Percentiles rank a stretch among this genome's conserved stretches.
These are phyloP conservation scores for Sherardia arvensis DNA, from an alignment of 257 asterid genomes.

Conservation along the genomic window DNA sequence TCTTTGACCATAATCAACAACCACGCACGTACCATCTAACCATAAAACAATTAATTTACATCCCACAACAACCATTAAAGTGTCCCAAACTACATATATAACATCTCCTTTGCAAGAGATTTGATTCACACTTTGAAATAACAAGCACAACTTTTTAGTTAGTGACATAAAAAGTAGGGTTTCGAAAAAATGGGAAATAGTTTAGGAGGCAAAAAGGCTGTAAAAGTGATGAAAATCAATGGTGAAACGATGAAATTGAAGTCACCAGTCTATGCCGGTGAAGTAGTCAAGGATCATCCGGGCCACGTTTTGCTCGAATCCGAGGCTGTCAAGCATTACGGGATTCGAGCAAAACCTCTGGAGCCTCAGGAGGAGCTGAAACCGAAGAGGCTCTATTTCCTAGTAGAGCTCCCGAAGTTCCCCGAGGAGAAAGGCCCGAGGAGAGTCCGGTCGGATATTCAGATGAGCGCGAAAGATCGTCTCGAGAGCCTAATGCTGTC, in stretches of 20 bases:
- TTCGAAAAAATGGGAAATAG: constrained; percentile 53
- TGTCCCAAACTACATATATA: not conserved
- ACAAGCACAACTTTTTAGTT: not conserved
- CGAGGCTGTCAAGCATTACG: constrained; percentile 73
- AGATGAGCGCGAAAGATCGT: constrained; percentile 89
- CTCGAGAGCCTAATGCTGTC: constrained; percentile 84
- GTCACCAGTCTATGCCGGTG: constrained; percentile 55
- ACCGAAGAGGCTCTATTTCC: constrained; percentile 61
- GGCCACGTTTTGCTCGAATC: constrained; percentile 63
- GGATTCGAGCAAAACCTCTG: constrained; percentile 68
- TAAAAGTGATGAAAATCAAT: constrained; percentile 70
- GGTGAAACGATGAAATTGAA: constrained; percentile 61
- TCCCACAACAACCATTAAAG: not conserved
- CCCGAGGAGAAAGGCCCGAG: constrained; percentile 42
- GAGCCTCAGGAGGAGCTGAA: constrained; percentile 71
- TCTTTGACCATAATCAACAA: not conserved
- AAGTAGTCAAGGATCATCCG: constrained; percentile 48
- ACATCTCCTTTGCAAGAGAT: constrained; percentile 11
- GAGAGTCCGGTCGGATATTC: constrained; percentile 81
- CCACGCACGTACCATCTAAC: not conserved
- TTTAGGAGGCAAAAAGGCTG: constrained; percentile 49
- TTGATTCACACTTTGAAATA: constrained; percentile 4
- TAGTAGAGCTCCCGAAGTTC: constrained; percentile 59
- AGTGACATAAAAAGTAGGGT: not conserved
- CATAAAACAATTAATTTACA: not conserved